Evolutionary conservation across 169 alveolate genomes (phyloP).

Genomic region (Plasmodium reichenowi): DNA sequence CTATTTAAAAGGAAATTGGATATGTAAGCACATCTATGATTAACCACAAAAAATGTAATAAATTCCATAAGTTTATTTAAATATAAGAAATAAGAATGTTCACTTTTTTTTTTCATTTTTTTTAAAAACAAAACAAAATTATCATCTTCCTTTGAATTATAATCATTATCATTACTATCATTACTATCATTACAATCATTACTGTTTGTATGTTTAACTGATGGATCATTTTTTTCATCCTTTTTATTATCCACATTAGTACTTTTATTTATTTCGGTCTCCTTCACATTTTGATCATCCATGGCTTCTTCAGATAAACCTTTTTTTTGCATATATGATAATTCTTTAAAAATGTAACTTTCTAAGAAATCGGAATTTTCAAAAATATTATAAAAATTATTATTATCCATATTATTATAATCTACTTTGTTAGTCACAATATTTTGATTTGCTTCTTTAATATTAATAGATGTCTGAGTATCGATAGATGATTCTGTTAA

Average conservation of each 20-base stretch:
- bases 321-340: slow-evolving; percentile 3
- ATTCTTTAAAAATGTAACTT: slow-evolving; percentile 33
- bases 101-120: slow-evolving; percentile 60
- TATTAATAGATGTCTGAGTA: neutral
- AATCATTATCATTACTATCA: neutral
- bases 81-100: slow-evolving; percentile 70
- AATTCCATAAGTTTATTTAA: slow-evolving; percentile 69
- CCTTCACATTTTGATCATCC: neutral
- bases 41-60: slow-evolving; percentile 57
- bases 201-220: neutral
- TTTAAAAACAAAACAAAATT: slow-evolving; percentile 72
- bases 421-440: neutral
- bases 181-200: neutral
- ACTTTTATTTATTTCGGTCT: neutral
- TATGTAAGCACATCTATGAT: slow-evolving; percentile 73
- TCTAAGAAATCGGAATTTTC: slow-evolving; percentile 71
- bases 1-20: slow-evolving; percentile 69
- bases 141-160: slow-evolving; percentile 22
- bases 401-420: slow-evolving; percentile 12
- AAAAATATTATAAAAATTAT: slow-evolving; percentile 26
- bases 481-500: neutral
- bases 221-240: neutral
- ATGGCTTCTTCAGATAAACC: neutral
- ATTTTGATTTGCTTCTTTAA: neutral
- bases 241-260: neutral